Evolutionary conservation across 129 eudicot genomes (phyloP).

Genomic region (Lactuca sativa): DNA sequence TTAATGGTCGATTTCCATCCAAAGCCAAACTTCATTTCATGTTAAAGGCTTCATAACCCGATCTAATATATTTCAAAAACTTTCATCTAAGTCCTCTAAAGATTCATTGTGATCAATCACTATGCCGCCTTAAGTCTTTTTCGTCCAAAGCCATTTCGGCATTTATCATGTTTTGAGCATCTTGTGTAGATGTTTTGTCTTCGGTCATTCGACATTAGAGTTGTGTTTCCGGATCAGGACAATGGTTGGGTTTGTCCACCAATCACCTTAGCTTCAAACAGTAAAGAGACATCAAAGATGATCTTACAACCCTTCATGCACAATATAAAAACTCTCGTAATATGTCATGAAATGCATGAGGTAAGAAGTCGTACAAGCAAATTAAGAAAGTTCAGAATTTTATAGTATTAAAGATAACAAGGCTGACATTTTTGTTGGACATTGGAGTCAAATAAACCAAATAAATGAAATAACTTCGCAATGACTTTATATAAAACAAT

Average conservation of each 20-base stretch:
- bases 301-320: slow-evolving; percentile 83
- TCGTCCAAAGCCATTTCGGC: slow-evolving; percentile 84
- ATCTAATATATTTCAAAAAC: slow-evolving; percentile 48
- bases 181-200: slow-evolving; percentile 70
- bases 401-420: no score
- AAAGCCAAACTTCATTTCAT: slow-evolving; percentile 84
- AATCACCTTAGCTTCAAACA: slow-evolving; percentile 84
- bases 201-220: slow-evolving; percentile 69
- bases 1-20: no score
- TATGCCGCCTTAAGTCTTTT: slow-evolving; percentile 62
- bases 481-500: no score
- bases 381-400: neutral
- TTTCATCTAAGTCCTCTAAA: slow-evolving; percentile 61
- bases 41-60: slow-evolving; percentile 78
- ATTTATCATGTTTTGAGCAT: slow-evolving; percentile 75
- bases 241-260: slow-evolving; percentile 80
- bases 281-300: slow-evolving; percentile 77
- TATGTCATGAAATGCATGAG: slow-evolving; percentile 60
- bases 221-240: slow-evolving; percentile 83
- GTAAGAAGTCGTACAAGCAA: slow-evolving; percentile 64
- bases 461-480: no score
- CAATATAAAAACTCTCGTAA: slow-evolving; percentile 61
- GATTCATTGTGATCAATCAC: slow-evolving; percentile 78
- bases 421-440: no score
- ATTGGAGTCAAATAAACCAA: no score